phyloP scores from a whole-genome alignment of 139 green algal genomes.

The Marvania coccoides region DNA sequence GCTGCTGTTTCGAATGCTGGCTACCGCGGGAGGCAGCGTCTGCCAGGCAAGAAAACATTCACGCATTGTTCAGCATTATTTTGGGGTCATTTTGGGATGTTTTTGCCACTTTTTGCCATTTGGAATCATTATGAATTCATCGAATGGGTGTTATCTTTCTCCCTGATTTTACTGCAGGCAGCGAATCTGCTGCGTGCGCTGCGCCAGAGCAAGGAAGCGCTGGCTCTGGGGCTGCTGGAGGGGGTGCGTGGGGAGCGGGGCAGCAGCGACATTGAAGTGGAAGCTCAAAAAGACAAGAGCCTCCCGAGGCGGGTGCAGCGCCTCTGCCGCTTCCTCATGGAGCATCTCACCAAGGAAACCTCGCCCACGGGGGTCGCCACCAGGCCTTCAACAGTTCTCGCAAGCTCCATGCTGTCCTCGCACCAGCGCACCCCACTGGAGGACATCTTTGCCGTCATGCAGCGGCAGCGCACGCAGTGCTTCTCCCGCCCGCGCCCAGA shows the following conservation, averaged over 20 bases:
- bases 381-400: no score
- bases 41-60: conserved; percentile 54
- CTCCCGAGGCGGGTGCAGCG: conserved; percentile 60
- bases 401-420: not conserved
- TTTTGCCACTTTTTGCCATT: no score
- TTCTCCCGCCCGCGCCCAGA: conserved; percentile 13
- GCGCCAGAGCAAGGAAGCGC: conserved; percentile 68
- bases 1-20: conserved; percentile 90
- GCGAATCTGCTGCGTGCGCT: conserved; percentile 84
- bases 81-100: not conserved
- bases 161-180: conserved; percentile 36
- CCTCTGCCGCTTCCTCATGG: conserved; percentile 81
- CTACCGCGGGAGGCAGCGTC: conserved; percentile 31
- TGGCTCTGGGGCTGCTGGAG: conserved; percentile 76
- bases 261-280: conserved; percentile 13
- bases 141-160: not conserved
- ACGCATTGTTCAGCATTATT: not conserved
- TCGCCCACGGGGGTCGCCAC: no score
- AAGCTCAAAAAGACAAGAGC: conserved; percentile 41
- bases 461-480: conserved; percentile 37
- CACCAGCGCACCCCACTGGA: not conserved
- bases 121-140: not conserved
- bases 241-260: conserved; percentile 30
- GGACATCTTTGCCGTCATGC: conserved; percentile 35
- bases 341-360: conserved; percentile 75